phyloP scores from a whole-genome alignment of 208 protist genomes.

The Leishmania martiniquensis region DNA sequence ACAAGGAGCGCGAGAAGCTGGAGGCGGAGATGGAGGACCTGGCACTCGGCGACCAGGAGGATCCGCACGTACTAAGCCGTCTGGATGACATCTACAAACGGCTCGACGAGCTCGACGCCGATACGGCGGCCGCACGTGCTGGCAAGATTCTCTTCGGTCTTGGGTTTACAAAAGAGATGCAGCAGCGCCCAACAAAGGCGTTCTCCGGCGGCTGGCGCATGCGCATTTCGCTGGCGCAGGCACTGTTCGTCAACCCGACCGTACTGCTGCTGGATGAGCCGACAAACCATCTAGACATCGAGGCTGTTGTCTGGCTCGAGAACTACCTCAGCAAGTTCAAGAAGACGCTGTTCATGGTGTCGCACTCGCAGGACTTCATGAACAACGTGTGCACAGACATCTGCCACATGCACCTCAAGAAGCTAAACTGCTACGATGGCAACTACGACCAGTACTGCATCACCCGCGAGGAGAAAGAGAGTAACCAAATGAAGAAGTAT shows the following conservation, averaged over 20 bases:
- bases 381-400: constrained; percentile 98
- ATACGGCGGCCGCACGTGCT: constrained; percentile 81
- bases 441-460: constrained; percentile 97
- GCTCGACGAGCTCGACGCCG: constrained; percentile 93
- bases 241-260: constrained; percentile 94
- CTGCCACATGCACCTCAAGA: constrained; percentile 89
- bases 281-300: constrained; percentile 98
- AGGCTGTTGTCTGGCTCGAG: constrained; percentile 97
- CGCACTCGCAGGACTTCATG: constrained; percentile 97
- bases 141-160: constrained; percentile 96
- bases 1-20: constrained; percentile 82
- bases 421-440: constrained; percentile 92
- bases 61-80: constrained; percentile 65
- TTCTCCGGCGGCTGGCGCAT: constrained; percentile 98
- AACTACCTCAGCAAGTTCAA: constrained; percentile 95
- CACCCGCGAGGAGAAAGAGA: constrained; percentile 92
- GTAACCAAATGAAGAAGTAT: constrained; percentile 97
- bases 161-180: constrained; percentile 92
- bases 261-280: constrained; percentile 98
- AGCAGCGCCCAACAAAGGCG: constrained; percentile 69
- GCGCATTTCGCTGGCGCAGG: constrained; percentile 96
- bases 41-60: constrained; percentile 79
- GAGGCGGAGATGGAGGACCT: constrained; percentile 88
- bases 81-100: constrained; percentile 93
- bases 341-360: constrained; percentile 95